These are phyloP conservation scores for Cryphonectria radicalis DNA, from an alignment of 2,329 filamentous ascomycete species.

Conservation along the genomic window DNA sequence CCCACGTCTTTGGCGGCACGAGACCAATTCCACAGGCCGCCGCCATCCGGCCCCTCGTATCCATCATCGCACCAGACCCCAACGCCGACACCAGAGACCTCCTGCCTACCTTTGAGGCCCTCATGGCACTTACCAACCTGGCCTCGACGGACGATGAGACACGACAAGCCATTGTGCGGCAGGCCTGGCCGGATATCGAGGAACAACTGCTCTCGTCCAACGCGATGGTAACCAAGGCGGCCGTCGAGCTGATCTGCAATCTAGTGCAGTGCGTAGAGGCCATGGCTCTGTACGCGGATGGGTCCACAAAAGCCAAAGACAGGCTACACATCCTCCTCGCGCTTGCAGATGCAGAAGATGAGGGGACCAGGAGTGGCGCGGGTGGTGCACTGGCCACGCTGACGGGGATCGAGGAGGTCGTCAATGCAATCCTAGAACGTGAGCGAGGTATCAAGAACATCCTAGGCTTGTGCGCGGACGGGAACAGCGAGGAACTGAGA, in stretches of 20 bases:
- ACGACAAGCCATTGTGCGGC: conserved; percentile 71
- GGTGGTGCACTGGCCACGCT: conserved; percentile 87
- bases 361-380: conserved; percentile 78
- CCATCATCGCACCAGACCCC: conserved; percentile 71
- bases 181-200: conserved; percentile 77
- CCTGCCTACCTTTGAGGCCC: conserved; percentile 84
- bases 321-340: conserved; percentile 84
- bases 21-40: conserved; percentile 75
- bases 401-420: conserved; percentile 76
- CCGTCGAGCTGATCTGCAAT: conserved; percentile 91
- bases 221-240: conserved; percentile 75
- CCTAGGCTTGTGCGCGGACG: conserved; percentile 78
- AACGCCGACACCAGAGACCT: conserved; percentile 71
- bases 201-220: conserved; percentile 82
- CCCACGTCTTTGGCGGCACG: conserved; percentile 79
- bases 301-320: conserved; percentile 68
- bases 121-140: conserved; percentile 92
- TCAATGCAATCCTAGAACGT: conserved; percentile 70
- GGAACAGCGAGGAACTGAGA: conserved; percentile 65
- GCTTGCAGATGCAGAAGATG: conserved; percentile 83
- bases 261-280: conserved; percentile 73
- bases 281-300: conserved; percentile 70
- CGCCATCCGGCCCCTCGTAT: conserved; percentile 80
- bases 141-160: conserved; percentile 76
- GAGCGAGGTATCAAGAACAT: conserved; percentile 76